Percentiles rank a stretch among this genome's conserved stretches.
Conservation (phyloP, 176 grass and related monocot genomes). For the Eragrostis curvula region DNA sequence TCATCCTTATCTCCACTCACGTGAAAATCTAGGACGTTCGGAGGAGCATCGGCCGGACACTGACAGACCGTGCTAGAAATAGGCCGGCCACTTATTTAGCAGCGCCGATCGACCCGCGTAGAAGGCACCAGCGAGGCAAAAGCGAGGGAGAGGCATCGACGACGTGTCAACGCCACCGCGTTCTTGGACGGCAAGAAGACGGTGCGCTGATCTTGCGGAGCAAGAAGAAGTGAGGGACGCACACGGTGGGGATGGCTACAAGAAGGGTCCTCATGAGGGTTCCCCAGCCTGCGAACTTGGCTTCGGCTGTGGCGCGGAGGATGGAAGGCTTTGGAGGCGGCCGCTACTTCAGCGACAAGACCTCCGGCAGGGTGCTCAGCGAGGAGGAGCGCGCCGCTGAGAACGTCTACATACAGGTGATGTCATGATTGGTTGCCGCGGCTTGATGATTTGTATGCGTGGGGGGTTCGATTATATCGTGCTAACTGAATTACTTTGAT, state of each 20-base stretch:
- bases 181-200: conserved; percentile 24
- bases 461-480: too few relatives aligned
- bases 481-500: too few relatives aligned
- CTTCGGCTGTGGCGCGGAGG: conserved; percentile 17
- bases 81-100: not conserved
- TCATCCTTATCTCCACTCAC: conserved; percentile 43
- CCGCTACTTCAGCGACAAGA: conserved; percentile 70
- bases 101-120: not conserved
- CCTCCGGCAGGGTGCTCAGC: conserved; percentile 68
- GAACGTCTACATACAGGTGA: conserved; percentile 87
- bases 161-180: conserved; percentile 4
- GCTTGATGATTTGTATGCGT: too few relatives aligned
- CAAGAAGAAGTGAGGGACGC: too few relatives aligned
- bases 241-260: conserved; percentile 44
- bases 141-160: not conserved
- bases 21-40: conserved; percentile 15
- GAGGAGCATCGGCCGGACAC: not conserved
- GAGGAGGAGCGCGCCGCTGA: conserved; percentile 90
- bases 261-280: conserved; percentile 28
- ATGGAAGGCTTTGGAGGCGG: conserved; percentile 45
- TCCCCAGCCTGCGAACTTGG: conserved; percentile 10
- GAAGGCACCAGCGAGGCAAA: not conserved
- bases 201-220: not conserved
- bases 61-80: not conserved
- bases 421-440: too few relatives aligned